Base-by-base conservation (phyloP, 768 basidiomycete species). In the Epithele typhae region DNA sequence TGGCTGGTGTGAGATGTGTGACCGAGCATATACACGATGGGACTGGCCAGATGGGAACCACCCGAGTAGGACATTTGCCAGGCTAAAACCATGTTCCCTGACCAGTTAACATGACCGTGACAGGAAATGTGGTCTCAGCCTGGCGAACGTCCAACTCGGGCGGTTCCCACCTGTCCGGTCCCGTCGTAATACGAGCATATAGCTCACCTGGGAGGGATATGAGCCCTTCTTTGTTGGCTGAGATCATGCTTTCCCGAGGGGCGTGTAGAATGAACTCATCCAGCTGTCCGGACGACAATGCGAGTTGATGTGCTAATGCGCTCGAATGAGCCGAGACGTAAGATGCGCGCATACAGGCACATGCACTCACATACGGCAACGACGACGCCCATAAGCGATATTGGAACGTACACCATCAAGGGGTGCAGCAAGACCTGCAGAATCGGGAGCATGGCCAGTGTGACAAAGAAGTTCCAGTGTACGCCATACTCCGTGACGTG, bases 401-500 rank as follows among this genome's bases (percentile, higher is more conserved):
- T 73, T 0, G 86, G 79, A 4, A 83, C 43, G 18, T 61, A 63
- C 12, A 65, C 59, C 37, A 92, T 73, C 25, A 91, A 21, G 0
- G 89, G 87, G 46, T 87, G 84, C 3, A 93, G 63, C 0, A 79
- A 36, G 2, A 83, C 75, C 59, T 91, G 82, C 11, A 88, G 65
- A 3, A 90, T 59, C 0, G 93, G 93, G 5, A 97, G 62, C 0
- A 90, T 55, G 0, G 86, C 92, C 18, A 98, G 73, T 0, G 96
- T 97, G 55, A 98, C 77, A 75, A 99, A 99, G 68, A 98, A 97
- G 63, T 98, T 98, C 96, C 96, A 99, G 58, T 98, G 95, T 0
- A 81, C 80, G 0, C 96, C 96, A 54, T 98, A 98, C 67, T 99
- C 96, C 0, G 93, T 85, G 45, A 87, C 84, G 49, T 98, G 96